Evolutionary conservation across 208 protist species (phyloP).

Genomic region (Naegleria gruberi): DNA sequence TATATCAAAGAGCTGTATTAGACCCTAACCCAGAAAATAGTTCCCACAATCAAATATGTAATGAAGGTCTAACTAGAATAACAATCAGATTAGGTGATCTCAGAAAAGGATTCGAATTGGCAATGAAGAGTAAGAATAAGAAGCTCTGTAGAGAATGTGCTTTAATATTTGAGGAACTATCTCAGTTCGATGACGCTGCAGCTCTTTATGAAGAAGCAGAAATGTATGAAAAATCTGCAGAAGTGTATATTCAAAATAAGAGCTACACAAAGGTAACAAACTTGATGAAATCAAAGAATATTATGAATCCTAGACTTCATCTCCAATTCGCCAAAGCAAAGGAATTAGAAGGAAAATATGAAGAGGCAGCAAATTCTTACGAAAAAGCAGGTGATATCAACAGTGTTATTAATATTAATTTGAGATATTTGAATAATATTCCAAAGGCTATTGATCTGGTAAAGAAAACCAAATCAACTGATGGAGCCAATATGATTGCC

Average conservation of each 20-base stretch:
- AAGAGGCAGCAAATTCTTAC: conserved; percentile 82
- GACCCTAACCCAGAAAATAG: conserved; percentile 54
- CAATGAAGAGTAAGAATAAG: conserved; percentile 54
- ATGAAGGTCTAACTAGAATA: conserved; percentile 70
- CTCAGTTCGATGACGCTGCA: conserved; percentile 84
- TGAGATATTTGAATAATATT: conserved; percentile 81
- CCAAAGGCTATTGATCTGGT: conserved; percentile 88
- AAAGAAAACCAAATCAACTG: conserved; percentile 71
- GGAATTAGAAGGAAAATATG: conserved; percentile 62
- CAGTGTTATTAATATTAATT: conserved; percentile 84
- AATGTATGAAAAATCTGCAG: conserved; percentile 74
- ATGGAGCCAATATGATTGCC: conserved; percentile 79
- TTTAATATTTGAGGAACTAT: conserved; percentile 73
- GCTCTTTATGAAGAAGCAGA: conserved; percentile 81
- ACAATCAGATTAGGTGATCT: conserved; percentile 73
- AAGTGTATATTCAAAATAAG: conserved; percentile 81
- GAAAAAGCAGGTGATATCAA: conserved; percentile 83
- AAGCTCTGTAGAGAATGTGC: conserved; percentile 77
- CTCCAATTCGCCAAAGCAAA: conserved; percentile 54
- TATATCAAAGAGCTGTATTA: conserved; percentile 63
- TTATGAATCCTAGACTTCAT: conserved; percentile 69
- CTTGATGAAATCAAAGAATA: conserved; percentile 69
- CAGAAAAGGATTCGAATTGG: conserved; percentile 64
- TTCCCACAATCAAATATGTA: conserved; percentile 65
- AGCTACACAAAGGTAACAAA: conserved; percentile 77